phyloP scores from a whole-genome alignment of 1,139 yeast species.

The Hyphopichia burtonii region DNA sequence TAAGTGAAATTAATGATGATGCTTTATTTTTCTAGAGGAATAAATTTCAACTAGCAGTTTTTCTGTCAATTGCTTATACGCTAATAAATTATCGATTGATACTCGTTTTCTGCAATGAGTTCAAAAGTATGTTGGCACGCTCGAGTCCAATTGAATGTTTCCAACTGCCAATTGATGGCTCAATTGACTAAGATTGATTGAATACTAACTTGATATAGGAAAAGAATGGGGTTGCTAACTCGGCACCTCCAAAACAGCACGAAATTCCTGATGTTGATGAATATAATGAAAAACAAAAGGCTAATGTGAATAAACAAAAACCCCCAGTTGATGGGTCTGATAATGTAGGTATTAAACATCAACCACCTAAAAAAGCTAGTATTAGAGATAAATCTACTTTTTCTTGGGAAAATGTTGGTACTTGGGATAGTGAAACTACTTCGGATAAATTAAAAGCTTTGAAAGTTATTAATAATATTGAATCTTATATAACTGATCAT shows the following conservation, averaged over 20 bases:
- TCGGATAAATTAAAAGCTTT: constrained; percentile 28
- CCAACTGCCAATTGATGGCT: background rate
- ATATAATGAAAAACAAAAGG: constrained; percentile 22
- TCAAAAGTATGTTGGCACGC: background rate
- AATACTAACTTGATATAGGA: constrained; percentile 3
- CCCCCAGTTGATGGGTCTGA: constrained; percentile 27
- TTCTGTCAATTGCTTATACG: background rate
- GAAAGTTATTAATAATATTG: constrained; percentile 32
- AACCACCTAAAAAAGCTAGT: constrained; percentile 15
- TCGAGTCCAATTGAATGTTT: too few species aligned
- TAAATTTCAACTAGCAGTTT: background rate
- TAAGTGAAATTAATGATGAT: background rate
- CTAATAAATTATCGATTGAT: background rate
- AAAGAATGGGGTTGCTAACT: background rate
- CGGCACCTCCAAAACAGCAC: constrained; percentile 8
- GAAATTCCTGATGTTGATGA: constrained; percentile 33
- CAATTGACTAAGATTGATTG: background rate
- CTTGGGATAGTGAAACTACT: constrained; percentile 28
- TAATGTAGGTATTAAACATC: constrained; percentile 9
- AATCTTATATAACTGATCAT: constrained; percentile 64
- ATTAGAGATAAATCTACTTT: constrained; percentile 35
- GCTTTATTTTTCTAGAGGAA: background rate
- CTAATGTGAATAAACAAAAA: constrained; percentile 9
- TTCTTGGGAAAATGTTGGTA: constrained; percentile 44
- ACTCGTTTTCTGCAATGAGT: background rate